phyloP scores from a whole-genome alignment of 1,139 yeast genomes.

The Lodderomyces parapsilosis region DNA sequence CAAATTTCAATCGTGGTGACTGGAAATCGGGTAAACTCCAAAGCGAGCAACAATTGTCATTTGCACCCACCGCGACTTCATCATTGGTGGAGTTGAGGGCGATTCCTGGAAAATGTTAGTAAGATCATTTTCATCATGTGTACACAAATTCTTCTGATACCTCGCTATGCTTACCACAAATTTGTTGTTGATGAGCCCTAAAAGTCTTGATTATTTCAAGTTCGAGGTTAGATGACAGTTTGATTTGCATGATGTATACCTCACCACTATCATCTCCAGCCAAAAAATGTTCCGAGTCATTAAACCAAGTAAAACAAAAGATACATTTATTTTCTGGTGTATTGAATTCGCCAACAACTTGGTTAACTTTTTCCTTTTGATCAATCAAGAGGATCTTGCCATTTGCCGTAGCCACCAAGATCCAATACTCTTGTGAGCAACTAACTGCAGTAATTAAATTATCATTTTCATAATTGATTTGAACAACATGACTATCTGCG shows the following conservation, averaged over 20 bases:
- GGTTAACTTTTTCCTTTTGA: constrained; percentile 14
- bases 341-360: constrained; percentile 11
- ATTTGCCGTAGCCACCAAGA: constrained; percentile 53
- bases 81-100: constrained; percentile 48
- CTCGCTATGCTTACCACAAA: constrained; percentile 53
- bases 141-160: neutral
- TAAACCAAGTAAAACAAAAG: constrained; percentile 65
- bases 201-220: constrained; percentile 24
- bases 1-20: constrained; percentile 43
- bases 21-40: constrained; percentile 54
- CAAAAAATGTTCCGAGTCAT: constrained; percentile 42
- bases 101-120: constrained; percentile 36
- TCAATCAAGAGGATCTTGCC: constrained; percentile 28
- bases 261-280: constrained; percentile 74
- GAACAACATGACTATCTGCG: constrained; percentile 44
- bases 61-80: constrained; percentile 69
- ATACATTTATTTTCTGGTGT: constrained; percentile 32
- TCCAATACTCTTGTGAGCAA: constrained; percentile 45
- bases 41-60: constrained; percentile 66
- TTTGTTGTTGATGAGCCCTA: constrained; percentile 60
- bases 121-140: neutral
- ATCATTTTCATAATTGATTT: constrained; percentile 20
- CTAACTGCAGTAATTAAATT: constrained; percentile 59
- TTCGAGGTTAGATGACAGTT: constrained; percentile 11
- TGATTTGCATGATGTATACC: constrained; percentile 46